phyloP scores from a whole-genome alignment of 2,329 filamentous ascomycete species.

The Allantophomopsis cytisporea region DNA sequence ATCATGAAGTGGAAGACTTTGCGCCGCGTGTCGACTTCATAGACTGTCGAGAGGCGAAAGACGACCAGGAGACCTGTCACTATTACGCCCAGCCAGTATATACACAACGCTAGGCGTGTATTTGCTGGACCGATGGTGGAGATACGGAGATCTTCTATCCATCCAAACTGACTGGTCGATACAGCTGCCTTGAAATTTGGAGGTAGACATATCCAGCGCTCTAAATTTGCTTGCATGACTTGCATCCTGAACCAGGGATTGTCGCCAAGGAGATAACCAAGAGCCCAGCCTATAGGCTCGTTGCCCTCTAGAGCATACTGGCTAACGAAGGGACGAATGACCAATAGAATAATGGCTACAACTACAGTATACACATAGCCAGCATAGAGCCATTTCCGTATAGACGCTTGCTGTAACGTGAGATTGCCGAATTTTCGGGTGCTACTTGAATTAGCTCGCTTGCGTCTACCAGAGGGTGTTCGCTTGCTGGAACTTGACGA shows the following conservation, averaged over 20 bases:
- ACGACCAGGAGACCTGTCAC: constrained; percentile 60
- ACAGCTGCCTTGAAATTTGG: constrained; percentile 19
- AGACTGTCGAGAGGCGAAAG: constrained; percentile 58
- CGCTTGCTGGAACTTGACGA: constrained; percentile 17
- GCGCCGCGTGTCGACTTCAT: constrained; percentile 86
- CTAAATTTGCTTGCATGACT: constrained; percentile 53
- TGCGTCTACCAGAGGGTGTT: constrained; percentile 51
- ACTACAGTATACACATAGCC: constrained; percentile 62
- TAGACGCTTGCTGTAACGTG: constrained; percentile 62
- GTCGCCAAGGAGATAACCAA: constrained; percentile 81
- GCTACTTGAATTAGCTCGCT: constrained; percentile 48
- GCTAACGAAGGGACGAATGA: constrained; percentile 57
- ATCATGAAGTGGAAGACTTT: constrained; percentile 99
- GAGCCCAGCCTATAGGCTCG: constrained; percentile 85
- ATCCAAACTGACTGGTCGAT: constrained; percentile 32
- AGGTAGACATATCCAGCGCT: constrained; percentile 65
- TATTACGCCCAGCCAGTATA: constrained; percentile 62
- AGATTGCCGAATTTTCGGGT: constrained; percentile 66
- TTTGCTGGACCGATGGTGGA: constrained; percentile 60
- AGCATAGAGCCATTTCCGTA: constrained; percentile 77
- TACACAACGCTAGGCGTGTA: constrained; percentile 62
- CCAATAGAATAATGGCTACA: constrained; percentile 50
- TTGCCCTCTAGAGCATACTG: constrained; percentile 51
- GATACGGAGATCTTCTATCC: constrained; percentile 52
- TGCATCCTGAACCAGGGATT: constrained; percentile 57